Conservation (phyloP, 495 filamentous ascomycete genomes). For the Recurvomyces mirabilis region DNA sequence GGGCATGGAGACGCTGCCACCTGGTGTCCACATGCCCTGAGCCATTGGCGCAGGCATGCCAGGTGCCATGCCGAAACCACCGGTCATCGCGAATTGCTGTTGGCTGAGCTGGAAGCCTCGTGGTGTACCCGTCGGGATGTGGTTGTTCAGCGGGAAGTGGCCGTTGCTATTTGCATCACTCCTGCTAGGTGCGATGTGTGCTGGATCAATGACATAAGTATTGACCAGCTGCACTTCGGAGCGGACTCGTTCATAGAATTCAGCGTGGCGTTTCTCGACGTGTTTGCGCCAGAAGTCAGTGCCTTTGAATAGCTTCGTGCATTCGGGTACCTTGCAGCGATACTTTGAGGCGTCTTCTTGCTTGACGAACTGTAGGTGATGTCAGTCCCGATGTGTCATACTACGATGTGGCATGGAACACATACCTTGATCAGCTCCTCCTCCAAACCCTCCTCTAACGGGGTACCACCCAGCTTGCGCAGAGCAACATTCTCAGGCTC, state of each 20-base stretch:
- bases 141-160: constrained; percentile 74
- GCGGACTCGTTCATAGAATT: constrained; percentile 73
- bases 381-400: constrained; percentile 7
- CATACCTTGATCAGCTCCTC: constrained; percentile 64
- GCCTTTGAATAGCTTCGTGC: constrained; percentile 94
- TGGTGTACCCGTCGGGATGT: constrained; percentile 70
- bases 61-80: constrained; percentile 18
- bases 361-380: constrained; percentile 53
- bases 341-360: constrained; percentile 95
- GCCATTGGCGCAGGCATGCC: constrained; percentile 27
- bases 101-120: constrained; percentile 83
- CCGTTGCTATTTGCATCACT: constrained; percentile 97
- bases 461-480: constrained; percentile 77
- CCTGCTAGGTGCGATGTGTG: constrained; percentile 80
- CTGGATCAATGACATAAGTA: constrained; percentile 81
- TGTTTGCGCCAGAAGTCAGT: constrained; percentile 96
- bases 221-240: constrained; percentile 84
- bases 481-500: constrained; percentile 82
- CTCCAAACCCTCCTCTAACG: constrained; percentile 69
- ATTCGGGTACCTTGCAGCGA: constrained; percentile 91
- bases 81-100: constrained; percentile 35
- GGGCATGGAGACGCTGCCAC: constrained; percentile 26
- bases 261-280: constrained; percentile 85
- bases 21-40: constrained; percentile 43
- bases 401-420: background rate